Percentiles rank a stretch among this genome's conserved stretches.
Evolutionary conservation across 352 stramenopile genomes (phyloP).

Genomic region (Heterotrichella gracilis): DNA sequence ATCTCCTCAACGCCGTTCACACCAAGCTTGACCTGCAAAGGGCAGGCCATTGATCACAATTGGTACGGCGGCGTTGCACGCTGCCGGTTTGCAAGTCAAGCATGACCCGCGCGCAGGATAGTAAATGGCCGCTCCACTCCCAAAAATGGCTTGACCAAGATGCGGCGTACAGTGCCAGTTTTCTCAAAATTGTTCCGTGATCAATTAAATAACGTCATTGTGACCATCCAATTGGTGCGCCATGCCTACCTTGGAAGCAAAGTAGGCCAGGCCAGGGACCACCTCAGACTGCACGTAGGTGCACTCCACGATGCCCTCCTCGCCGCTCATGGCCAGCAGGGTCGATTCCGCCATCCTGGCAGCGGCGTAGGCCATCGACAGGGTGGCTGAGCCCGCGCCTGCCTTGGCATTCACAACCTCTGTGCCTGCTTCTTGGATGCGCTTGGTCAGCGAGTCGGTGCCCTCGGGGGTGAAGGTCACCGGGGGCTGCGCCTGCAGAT

Average conservation of each 20-base stretch:
- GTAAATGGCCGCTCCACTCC: no score
- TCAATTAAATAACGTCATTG: no score
- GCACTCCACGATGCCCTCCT: constrained; percentile 68
- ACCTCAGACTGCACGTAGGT: constrained; percentile 78
- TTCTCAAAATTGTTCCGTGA: no score
- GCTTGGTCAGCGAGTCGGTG: constrained; percentile 65
- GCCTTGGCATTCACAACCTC: constrained; percentile 92
- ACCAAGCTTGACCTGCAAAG: constrained; percentile 40
- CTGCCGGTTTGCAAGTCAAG: no score
- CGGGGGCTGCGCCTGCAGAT: no score
- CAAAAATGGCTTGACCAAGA: no score
- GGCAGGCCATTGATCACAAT: no score
- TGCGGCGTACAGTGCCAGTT: no score
- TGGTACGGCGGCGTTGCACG: no score
- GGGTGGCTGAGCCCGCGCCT: constrained; percentile 74
- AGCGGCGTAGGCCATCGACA: constrained; percentile 93
- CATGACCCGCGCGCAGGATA: no score
- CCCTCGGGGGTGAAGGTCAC: constrained; percentile 52
- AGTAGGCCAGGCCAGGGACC: constrained; percentile 19
- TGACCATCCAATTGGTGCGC: no score
- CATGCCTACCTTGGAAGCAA: no score
- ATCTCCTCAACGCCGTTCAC: constrained; percentile 45
- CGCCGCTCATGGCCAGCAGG: constrained; percentile 63
- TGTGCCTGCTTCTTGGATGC: constrained; percentile 66
- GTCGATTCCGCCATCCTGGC: constrained; percentile 61